phyloP scores from a whole-genome alignment of 1,284 basidiomycete species.

The Rhodotorula mucilaginosa region DNA sequence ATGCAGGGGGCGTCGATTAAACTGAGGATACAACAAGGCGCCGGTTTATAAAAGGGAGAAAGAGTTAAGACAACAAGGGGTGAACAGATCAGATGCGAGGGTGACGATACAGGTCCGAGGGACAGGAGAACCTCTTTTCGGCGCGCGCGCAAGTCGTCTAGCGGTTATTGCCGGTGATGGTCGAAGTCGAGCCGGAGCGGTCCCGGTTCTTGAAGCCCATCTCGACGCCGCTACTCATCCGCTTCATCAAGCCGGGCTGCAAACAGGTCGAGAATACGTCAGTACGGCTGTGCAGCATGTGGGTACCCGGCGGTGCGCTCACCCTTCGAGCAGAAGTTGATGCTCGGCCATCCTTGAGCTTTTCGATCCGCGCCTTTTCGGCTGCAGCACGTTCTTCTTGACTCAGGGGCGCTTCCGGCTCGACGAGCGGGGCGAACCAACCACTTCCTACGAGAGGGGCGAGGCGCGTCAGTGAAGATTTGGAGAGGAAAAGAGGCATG shows the following conservation, averaged over 20 bases:
- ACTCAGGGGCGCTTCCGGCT: slow-evolving; percentile 10
- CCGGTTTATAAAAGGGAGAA: too few relatives aligned
- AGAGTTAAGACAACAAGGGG: too few relatives aligned
- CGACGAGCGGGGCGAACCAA: slow-evolving; percentile 38
- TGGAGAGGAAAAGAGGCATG: background rate
- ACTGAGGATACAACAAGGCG: too few relatives aligned
- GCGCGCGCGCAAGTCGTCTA: background rate
- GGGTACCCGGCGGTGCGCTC: background rate
- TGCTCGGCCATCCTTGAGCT: slow-evolving; percentile 21
- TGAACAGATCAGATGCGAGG: too few relatives aligned
- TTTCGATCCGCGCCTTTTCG: slow-evolving; percentile 28
- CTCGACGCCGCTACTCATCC: slow-evolving; percentile 33
- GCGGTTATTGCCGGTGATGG: background rate
- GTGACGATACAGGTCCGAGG: too few relatives aligned
- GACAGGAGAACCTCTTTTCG: too few relatives aligned
- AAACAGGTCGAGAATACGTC: background rate
- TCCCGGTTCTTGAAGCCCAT: slow-evolving; percentile 9
- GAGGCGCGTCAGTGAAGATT: too few relatives aligned
- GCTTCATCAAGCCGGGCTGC: slow-evolving; percentile 27
- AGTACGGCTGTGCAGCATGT: background rate
- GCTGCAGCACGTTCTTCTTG: slow-evolving; percentile 14
- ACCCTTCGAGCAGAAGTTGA: slow-evolving; percentile 1
- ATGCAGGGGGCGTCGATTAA: too few relatives aligned
- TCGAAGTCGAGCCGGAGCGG: background rate
- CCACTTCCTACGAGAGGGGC: slow-evolving; percentile 19